Evolutionary conservation across 495 filamentous ascomycete genomes (phyloP), one percentile per base, ranked within the genome.

Genomic region (Penicillium dipodomyicola): DNA sequence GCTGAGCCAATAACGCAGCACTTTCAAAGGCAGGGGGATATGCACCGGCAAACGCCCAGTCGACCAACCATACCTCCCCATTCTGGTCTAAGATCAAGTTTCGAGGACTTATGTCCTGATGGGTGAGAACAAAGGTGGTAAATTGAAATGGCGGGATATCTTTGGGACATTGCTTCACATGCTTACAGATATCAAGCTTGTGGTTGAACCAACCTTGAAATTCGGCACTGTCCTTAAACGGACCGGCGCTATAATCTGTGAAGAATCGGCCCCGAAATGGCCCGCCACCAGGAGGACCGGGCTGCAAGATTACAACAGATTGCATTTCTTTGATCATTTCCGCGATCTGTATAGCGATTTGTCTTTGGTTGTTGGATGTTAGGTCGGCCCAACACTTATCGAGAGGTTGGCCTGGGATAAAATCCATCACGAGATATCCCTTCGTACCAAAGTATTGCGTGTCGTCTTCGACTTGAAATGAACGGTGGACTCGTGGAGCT

Each of bases 401-500:
- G 41, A 71, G 61, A 4, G 61, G 43, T 52, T 65, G 23, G 17
- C 71, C 65, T 25, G 51, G 4, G 52, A 73, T 59, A 57, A 60
- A 72, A 59, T 73, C 65, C 65, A 73, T 72, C n/a, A 71, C 54
- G 57, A 73, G 62, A 54, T 67, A 72, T 6, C 67, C 58, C 33
- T 25, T 57, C 12, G 52, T 72, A 7, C 62, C 62, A 54, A 63
- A 64, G 25, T 65, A 70, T 39, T 67, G 46, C 5, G 59, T 63
- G 4, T 65, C 62, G 43, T 64, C 57, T 33, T 46, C 27, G 32
- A 65, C 7, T 20, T 63, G 51, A 32, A 67, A 58, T 42, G 59
- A 40, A 8, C 64, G 59, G 54, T 67, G 41, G 49, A 69, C 59
- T 43, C 58, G 41, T 39, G 64, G 64, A 15, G 19, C 58, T 53